Base-by-base conservation (phyloP, 2,329 filamentous ascomycete species). In the Arthrobotrys megalospora region DNA sequence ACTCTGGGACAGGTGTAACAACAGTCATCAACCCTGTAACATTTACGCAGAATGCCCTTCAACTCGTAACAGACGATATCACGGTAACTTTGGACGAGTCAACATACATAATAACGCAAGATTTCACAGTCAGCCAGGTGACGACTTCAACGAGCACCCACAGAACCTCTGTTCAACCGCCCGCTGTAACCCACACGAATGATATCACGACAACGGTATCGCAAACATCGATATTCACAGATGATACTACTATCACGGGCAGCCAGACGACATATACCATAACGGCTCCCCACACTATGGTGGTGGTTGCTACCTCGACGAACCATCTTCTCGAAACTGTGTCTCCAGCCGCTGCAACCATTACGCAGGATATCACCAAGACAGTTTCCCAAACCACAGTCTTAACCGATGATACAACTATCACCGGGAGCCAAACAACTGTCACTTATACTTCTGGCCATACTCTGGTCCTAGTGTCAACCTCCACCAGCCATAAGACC, bases 201-300 rank as follows among this genome's bases (percentile, higher is more conserved):
- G 69, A 66, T 32, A 10, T 73, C 4, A 73, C 69, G 8, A 66
- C 69, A 5, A 73, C 69, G 3, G 41, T 60, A 32, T 47, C 60
- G 5, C 16, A 58, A 21, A 48, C 24, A 6, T 66, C 50, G 3
- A 55, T 66, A 24, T 34, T 58, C 11, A 66, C 50, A 14, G 62
- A 73, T 41, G 48, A 66, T 34, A 65, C 43, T 4, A 65, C 60
- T 48, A 50, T 65, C 10, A 65, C 60, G 4, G 60, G 12, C 0
- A 65, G 60, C 28, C 41, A 50, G 11, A 65, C 60, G 16, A 65
- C 60, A 0, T 65, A 65, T 10, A 50, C 43, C 1, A 11, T 65
- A 6, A 65, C 60, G 11, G 21, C 60, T 10, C 21, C 36, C 11
- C 41, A 63, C 47, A 63, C 58, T 5, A 63, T 47, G 38, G 38